Evolutionary conservation across 768 basidiomycete genomes (phyloP).

Genomic region (Amanita fuliginea): DNA sequence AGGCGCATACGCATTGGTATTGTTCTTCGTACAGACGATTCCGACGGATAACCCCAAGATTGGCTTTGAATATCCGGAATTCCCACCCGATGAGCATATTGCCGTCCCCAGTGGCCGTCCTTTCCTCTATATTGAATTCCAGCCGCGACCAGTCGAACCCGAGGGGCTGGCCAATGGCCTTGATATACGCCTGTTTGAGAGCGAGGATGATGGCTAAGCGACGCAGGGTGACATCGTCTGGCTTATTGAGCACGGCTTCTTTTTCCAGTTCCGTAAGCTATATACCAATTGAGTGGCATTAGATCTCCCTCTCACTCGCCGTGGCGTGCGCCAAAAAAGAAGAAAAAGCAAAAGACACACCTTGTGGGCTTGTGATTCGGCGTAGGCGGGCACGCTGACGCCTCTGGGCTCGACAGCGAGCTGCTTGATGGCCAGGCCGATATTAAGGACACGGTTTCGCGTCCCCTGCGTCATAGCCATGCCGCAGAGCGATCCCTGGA

Average conservation of each 20-base stretch:
- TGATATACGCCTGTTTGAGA: constrained; percentile 74
- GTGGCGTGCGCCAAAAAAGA: background rate
- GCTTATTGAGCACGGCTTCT: constrained; percentile 27
- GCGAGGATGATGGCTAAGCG: constrained; percentile 70
- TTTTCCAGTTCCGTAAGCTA: constrained; percentile 30
- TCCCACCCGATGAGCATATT: constrained; percentile 73
- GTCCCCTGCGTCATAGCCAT: constrained; percentile 81
- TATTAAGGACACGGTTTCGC: constrained; percentile 65
- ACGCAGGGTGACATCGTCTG: constrained; percentile 58
- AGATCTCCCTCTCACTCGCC: constrained; percentile 9
- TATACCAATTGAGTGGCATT: constrained; percentile 5
- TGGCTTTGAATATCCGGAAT: constrained; percentile 69
- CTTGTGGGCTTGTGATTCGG: constrained; percentile 68
- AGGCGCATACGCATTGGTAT: constrained; percentile 71
- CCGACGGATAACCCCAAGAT: constrained; percentile 54
- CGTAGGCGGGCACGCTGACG: constrained; percentile 48
- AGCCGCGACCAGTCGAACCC: constrained; percentile 78
- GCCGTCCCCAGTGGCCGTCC: constrained; percentile 55
- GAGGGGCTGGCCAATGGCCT: constrained; percentile 70
- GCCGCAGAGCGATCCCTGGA: constrained; percentile 60
- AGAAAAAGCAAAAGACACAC: constrained; percentile 19
- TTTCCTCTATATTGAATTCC: constrained; percentile 63
- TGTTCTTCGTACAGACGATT: constrained; percentile 48
- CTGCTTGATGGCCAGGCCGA: constrained; percentile 72
- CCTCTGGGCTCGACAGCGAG: constrained; percentile 52